phyloP scores from a whole-genome alignment of 345 rosid genomes.

The Geranium brycei region DNA sequence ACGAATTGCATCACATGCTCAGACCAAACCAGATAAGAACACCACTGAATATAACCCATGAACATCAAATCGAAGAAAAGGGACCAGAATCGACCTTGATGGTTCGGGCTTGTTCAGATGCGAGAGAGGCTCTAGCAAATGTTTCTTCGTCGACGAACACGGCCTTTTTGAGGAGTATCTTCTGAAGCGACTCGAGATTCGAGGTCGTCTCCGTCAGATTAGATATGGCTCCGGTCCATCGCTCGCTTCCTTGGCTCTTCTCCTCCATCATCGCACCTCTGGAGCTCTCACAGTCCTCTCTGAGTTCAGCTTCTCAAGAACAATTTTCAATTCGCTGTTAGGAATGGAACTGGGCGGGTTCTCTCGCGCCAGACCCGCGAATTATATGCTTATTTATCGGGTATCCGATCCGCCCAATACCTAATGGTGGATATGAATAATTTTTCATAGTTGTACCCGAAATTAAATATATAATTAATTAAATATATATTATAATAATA shows the following conservation, averaged over 20 bases:
- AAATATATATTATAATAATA: too few relatives aligned
- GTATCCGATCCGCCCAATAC: too few relatives aligned
- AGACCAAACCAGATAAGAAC: neutral
- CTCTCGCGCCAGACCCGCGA: too few relatives aligned
- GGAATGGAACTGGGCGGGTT: too few relatives aligned
- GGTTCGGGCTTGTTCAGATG: slow-evolving; percentile 79
- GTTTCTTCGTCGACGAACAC: slow-evolving; percentile 88
- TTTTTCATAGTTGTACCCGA: too few relatives aligned
- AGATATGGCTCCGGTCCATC: slow-evolving; percentile 77
- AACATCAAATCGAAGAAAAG: neutral
- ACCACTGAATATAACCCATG: neutral
- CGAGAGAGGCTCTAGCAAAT: slow-evolving; percentile 73
- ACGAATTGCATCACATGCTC: neutral
- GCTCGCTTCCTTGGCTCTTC: slow-evolving; percentile 50
- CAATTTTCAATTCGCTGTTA: too few relatives aligned
- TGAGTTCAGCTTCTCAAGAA: too few relatives aligned
- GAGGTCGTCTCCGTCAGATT: slow-evolving; percentile 79
- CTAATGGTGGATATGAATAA: too few relatives aligned
- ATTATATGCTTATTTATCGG: too few relatives aligned
- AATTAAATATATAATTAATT: too few relatives aligned
- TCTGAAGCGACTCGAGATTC: slow-evolving; percentile 79
- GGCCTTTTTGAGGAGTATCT: slow-evolving; percentile 73
- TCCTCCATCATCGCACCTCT: slow-evolving; percentile 25
- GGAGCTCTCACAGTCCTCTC: too few relatives aligned
- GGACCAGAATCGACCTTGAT: slow-evolving; percentile 42